Base-by-base conservation (phyloP, 106 monocot genomes). In the Allium sativum region DNA sequence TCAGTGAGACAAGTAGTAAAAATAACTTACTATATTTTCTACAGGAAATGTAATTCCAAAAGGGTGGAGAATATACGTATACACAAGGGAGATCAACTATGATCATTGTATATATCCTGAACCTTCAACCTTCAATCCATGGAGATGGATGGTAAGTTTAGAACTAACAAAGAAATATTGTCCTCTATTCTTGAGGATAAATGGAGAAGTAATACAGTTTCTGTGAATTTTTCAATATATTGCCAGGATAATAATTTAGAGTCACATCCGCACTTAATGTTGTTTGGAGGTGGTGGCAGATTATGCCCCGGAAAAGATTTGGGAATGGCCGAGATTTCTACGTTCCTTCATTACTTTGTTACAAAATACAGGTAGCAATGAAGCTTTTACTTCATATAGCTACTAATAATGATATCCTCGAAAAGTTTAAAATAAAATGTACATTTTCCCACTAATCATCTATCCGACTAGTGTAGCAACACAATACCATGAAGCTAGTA, bases 21-120 rank as follows among this genome's bases (percentile, higher is more conserved):
- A 7, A 21, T 11, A 18, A 10, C n/a, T 55, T 5, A 58, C 18
- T 19, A 47, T 56, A 0, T 74, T 61, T 41, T n/a, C 40, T 51
- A 40, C 68, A 93, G 93, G 93, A 41, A 85, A 65, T 71, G 43
- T 78, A 4, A 85, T 98, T 68, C 96, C 96, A 18, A 80, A 85
- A 69, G 91, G 84, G 52, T 98, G 96, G 96, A 91, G 69, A 77
- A 88, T 98, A 45, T 98, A 98, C 72, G 87, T 85, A 6, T 92
- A 85, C 50, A 91, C 82, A 9, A 76, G 96, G 58, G 96, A 98
- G 70, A 88, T 80, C 45, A 98, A 98, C 76, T 98, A 98, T 45
- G 88, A 92, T 21, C 64, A 79, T 0, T 72, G 53, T 56, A 12
- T 85, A 55, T 88, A 98, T 75, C 71, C 74, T 0, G 91, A 98